phyloP scores from a whole-genome alignment of 2,329 filamentous ascomycete species.

The Ambrosiella cleistominuta region DNA sequence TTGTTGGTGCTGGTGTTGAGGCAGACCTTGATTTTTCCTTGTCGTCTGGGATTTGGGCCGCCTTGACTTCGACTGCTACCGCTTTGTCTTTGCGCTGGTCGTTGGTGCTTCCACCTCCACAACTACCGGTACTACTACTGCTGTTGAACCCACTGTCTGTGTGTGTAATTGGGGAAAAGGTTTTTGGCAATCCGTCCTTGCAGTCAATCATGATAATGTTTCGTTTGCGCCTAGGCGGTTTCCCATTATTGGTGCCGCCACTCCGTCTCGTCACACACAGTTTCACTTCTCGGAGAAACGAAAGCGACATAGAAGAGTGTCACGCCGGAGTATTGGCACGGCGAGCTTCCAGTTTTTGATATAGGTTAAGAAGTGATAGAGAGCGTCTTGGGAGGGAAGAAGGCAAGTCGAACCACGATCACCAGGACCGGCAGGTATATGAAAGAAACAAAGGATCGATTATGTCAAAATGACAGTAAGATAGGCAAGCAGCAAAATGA shows the following conservation, averaged over 20 bases:
- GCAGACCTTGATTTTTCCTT: constrained; percentile 1
- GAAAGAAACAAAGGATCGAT: neutral
- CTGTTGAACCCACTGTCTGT: neutral
- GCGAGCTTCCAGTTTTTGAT: neutral
- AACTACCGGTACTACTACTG: neutral
- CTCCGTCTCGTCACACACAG: constrained; percentile 5
- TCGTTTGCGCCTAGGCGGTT: neutral
- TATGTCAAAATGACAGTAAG: neutral
- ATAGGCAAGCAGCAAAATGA: neutral
- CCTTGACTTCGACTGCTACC: constrained; percentile 1
- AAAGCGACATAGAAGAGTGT: constrained; percentile 5
- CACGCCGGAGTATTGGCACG: neutral
- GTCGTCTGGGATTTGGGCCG: constrained; percentile 1
- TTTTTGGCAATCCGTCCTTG: neutral
- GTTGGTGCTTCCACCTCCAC: constrained; percentile 1
- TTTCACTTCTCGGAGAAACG: constrained; percentile 7
- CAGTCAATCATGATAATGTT: neutral
- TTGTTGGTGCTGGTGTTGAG: constrained; percentile 1
- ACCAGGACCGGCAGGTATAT: neutral
- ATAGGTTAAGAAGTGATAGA: neutral
- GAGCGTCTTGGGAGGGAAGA: neutral
- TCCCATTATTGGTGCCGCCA: neutral
- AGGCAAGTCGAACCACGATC: neutral
- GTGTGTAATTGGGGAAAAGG: neutral
- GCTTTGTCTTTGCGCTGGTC: constrained; percentile 1